Conservation (phyloP, 371 early-diverging fungal species). For the Mortierella sp. region DNA sequence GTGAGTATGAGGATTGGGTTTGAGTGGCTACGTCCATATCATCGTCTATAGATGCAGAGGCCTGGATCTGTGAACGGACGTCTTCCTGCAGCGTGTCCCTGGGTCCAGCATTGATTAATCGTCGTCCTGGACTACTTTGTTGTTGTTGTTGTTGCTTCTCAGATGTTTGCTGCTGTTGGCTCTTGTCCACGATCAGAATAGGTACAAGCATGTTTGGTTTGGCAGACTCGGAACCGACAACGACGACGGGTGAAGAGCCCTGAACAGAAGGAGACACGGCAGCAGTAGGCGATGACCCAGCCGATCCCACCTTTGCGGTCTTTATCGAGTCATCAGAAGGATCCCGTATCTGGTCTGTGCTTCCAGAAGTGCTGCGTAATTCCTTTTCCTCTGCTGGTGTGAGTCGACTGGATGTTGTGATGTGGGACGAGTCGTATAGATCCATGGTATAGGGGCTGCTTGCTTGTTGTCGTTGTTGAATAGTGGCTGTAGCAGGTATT, state of each 20-base stretch:
- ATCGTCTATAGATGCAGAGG: slow-evolving; percentile 28
- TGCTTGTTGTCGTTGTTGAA: not conserved
- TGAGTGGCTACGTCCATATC: slow-evolving; percentile 4
- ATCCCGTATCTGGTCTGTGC: not conserved
- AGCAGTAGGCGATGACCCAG: not conserved
- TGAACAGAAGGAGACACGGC: not conserved
- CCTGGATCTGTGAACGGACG: slow-evolving; percentile 20
- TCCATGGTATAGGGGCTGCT: slow-evolving; percentile 17
- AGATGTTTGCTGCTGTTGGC: not conserved
- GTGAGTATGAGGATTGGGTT: not conserved
- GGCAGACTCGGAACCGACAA: not conserved
- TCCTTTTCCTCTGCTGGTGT: slow-evolving; percentile 36
- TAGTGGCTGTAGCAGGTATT: not conserved
- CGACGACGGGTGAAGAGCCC: not conserved
- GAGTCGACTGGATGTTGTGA: slow-evolving; percentile 36
- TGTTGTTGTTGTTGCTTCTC: not conserved
- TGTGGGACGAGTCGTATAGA: slow-evolving; percentile 14
- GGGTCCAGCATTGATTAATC: not conserved
- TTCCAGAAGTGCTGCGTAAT: slow-evolving; percentile 10
- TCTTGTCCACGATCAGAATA: not conserved
- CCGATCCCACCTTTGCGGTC: not conserved
- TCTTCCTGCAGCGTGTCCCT: not conserved
- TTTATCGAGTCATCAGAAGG: not conserved
- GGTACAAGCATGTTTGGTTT: not conserved
- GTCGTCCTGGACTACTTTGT: not conserved